Evolutionary conservation across 768 basidiomycete species (phyloP).

Genomic region (Sarcomyxa edulis): DNA sequence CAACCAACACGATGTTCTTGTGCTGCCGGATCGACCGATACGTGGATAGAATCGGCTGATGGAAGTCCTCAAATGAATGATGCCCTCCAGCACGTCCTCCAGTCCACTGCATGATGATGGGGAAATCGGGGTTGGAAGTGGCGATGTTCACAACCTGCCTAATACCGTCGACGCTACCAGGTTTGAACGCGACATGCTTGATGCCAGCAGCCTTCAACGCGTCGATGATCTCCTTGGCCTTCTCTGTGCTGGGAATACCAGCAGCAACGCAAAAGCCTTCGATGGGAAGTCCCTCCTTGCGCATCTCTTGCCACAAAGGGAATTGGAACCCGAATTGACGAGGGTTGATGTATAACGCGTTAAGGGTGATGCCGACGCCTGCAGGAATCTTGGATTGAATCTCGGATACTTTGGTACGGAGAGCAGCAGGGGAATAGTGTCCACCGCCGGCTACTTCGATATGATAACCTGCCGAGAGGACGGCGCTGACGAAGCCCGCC

Average conservation of each 20-base stretch:
- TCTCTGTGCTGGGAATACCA: slow-evolving; percentile 94
- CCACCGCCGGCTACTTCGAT: slow-evolving; percentile 97
- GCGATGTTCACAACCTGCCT: slow-evolving; percentile 97
- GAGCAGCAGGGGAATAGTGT: slow-evolving; percentile 87
- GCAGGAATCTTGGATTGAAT: slow-evolving; percentile 81
- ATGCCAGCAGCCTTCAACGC: slow-evolving; percentile 81
- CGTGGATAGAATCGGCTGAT: slow-evolving; percentile 88
- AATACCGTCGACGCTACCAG: slow-evolving; percentile 96
- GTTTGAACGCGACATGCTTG: slow-evolving; percentile 97
- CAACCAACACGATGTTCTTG: slow-evolving; percentile 84
- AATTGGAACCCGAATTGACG: slow-evolving; percentile 96
- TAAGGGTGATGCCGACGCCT: slow-evolving; percentile 90
- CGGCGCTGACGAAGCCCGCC: slow-evolving; percentile 89
- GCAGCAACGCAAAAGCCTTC: slow-evolving; percentile 99
- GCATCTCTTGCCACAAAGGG: slow-evolving; percentile 97
- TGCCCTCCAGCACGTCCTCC: slow-evolving; percentile 98
- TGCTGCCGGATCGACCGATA: slow-evolving; percentile 89
- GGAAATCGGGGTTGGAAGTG: slow-evolving; percentile 89
- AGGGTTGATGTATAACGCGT: slow-evolving; percentile 96
- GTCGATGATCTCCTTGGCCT: slow-evolving; percentile 93
- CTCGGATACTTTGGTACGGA: slow-evolving; percentile 89
- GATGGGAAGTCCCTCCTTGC: slow-evolving; percentile 88
- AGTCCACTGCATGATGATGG: slow-evolving; percentile 98
- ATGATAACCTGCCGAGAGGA: slow-evolving; percentile 92
- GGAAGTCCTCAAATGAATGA: slow-evolving; percentile 98